A percentile compares a stretch with the other conserved stretches of the same genome.
phyloP scores from a whole-genome alignment of 495 filamentous ascomycete species.

The Parathielavia appendiculata region DNA sequence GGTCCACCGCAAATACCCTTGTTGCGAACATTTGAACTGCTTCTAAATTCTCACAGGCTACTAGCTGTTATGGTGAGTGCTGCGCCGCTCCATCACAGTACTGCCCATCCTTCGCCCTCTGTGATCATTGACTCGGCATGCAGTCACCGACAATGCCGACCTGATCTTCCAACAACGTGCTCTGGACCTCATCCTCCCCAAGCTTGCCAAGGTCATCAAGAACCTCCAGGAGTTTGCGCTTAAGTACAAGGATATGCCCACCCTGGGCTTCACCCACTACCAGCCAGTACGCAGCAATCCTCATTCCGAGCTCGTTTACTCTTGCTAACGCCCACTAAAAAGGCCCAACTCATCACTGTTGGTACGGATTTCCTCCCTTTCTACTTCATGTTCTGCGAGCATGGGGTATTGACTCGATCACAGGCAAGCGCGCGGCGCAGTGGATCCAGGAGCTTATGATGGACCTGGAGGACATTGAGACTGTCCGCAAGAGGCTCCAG shows the following conservation, averaged over 20 bases:
- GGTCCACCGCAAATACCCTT: too few species aligned
- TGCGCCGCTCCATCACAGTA: too few species aligned
- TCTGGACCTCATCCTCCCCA: conserved; percentile 73
- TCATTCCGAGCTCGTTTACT: background rate
- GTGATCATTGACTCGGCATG: conserved; percentile 3
- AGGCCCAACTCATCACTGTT: conserved; percentile 61
- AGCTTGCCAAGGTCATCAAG: conserved; percentile 77
- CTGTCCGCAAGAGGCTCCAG: conserved; percentile 63
- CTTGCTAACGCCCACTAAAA: background rate
- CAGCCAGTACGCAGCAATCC: conserved; percentile 40
- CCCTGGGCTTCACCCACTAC: conserved; percentile 80
- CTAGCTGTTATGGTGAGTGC: conserved; percentile 34
- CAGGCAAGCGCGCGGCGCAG: conserved; percentile 58
- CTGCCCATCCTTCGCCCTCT: conserved; percentile 2
- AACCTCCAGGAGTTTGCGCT: conserved; percentile 74
- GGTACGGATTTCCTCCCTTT: conserved; percentile 27
- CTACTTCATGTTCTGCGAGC: background rate
- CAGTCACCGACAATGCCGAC: conserved; percentile 79
- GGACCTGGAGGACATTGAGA: conserved; percentile 78
- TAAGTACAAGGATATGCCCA: conserved; percentile 60
- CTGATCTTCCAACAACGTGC: conserved; percentile 73
- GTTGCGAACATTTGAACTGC: background rate
- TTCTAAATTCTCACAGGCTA: conserved; percentile 17
- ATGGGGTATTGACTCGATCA: background rate
- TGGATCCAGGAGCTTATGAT: conserved; percentile 89